These are phyloP conservation scores for Elasticomyces elasticus DNA, from an alignment of 495 filamentous ascomycete genomes.

Conservation along the genomic window DNA sequence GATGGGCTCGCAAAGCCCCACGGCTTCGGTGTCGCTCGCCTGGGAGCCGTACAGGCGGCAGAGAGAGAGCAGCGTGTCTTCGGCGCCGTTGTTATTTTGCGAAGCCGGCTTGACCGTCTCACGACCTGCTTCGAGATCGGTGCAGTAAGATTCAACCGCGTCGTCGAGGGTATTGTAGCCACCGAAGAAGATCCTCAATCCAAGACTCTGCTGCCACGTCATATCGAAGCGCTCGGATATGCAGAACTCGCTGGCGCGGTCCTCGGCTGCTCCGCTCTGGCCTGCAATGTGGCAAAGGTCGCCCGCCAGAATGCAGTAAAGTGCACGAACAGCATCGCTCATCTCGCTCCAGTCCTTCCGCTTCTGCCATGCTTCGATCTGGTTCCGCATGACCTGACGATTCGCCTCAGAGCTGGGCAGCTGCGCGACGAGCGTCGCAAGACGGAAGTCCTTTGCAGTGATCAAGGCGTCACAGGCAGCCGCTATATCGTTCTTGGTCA, in stretches of 20 bases:
- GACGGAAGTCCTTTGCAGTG: slow-evolving; percentile 60
- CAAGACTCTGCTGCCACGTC: slow-evolving; percentile 89
- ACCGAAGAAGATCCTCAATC: slow-evolving; percentile 77
- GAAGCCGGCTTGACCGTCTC: slow-evolving; percentile 40
- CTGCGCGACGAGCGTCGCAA: slow-evolving; percentile 73
- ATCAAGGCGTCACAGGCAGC: slow-evolving; percentile 73
- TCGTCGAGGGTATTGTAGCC: slow-evolving; percentile 56
- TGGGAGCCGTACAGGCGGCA: slow-evolving; percentile 45
- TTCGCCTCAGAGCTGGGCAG: slow-evolving; percentile 49
- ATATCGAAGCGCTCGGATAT: slow-evolving; percentile 73
- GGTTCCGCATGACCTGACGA: slow-evolving; percentile 58
- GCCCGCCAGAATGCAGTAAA: slow-evolving; percentile 84
- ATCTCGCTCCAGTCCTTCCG: slow-evolving; percentile 76
- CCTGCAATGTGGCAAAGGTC: slow-evolving; percentile 74
- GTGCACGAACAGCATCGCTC: slow-evolving; percentile 67
- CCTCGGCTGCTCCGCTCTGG: slow-evolving; percentile 58
- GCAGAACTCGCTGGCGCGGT: slow-evolving; percentile 63
- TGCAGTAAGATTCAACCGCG: slow-evolving; percentile 58
- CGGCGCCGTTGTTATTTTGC: slow-evolving; percentile 23
- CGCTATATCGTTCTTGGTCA: slow-evolving; percentile 64
- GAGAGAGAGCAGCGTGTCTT: slow-evolving; percentile 78
- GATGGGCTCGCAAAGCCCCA: slow-evolving; percentile 2
- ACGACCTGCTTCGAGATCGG: slow-evolving; percentile 50
- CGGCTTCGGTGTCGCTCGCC: background rate
- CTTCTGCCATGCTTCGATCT: slow-evolving; percentile 75